Evolutionary conservation across 306 rosid species (phyloP).

Genomic region (Cyamopsis tetragonoloba): DNA sequence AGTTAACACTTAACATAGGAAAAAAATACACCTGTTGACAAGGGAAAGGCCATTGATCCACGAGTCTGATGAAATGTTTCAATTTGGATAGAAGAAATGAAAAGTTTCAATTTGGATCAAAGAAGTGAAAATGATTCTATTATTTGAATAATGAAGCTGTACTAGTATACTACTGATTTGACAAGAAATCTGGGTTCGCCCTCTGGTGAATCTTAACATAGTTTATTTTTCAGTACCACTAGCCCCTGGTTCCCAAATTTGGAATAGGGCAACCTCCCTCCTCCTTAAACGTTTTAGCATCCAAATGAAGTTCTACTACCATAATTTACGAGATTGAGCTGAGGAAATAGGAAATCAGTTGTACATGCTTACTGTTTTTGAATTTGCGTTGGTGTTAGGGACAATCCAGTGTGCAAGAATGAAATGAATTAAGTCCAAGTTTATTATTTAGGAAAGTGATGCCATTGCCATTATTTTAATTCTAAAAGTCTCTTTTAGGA

Average conservation of each 20-base stretch:
- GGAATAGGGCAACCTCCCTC: no score
- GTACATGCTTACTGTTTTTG: no score
- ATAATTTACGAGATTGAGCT: no score
- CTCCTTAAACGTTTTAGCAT: no score
- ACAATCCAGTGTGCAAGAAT: constrained; percentile 1
- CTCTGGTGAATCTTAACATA: no score
- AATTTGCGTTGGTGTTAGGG: constrained; percentile 7
- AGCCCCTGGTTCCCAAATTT: no score
- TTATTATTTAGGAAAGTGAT: background rate
- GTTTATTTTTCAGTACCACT: no score
- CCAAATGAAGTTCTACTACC: no score
- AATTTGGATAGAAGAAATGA: background rate
- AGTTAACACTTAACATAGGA: no score
- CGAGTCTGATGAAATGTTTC: background rate
- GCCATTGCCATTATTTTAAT: background rate
- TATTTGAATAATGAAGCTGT: background rate
- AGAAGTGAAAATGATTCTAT: background rate
- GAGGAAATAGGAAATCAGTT: background rate
- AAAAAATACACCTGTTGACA: no score
- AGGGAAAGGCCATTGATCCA: background rate
- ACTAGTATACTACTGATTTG: no score
- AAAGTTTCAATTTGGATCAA: background rate
- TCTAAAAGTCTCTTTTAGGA: background rate
- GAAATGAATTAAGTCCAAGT: background rate
- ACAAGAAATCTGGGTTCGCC: no score